A percentile compares a stretch with the other conserved stretches of the same genome.
Conservation (phyloP, 2,329 filamentous ascomycete genomes). For the Ophioceras dolichostomum region DNA sequence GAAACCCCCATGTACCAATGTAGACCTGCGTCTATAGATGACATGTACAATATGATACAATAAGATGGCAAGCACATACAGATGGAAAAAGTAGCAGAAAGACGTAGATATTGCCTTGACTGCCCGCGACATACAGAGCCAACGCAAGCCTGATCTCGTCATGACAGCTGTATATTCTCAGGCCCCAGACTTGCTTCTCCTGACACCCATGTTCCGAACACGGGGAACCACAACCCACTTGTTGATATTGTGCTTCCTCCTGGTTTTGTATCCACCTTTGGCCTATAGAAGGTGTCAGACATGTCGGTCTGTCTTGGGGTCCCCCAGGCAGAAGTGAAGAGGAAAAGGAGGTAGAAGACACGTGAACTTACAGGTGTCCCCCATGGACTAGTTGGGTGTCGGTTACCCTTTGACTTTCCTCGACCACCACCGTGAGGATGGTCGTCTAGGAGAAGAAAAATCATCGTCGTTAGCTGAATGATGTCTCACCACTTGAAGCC, state of each 20-base stretch:
- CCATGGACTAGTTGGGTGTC: constrained; percentile 92
- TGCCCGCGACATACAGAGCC: no score
- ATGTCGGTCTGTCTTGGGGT: no score
- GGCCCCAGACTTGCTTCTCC: constrained; percentile 44
- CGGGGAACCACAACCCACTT: constrained; percentile 79
- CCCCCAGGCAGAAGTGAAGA: no score
- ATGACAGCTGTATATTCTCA: no score
- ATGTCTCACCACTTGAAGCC: no score
- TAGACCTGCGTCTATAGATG: no score
- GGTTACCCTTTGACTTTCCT: constrained; percentile 98
- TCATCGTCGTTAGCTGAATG: background rate
- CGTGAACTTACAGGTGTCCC: constrained; percentile 65
- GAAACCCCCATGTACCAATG: no score
- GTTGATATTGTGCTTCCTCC: constrained; percentile 79
- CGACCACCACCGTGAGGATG: constrained; percentile 98
- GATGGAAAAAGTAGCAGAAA: no score
- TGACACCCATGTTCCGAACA: constrained; percentile 82
- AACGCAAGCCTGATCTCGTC: no score
- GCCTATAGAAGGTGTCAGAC: constrained; percentile 34
- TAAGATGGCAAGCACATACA: no score
- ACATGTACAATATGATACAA: no score
- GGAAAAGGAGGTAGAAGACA: background rate
- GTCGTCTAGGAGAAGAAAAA: constrained; percentile 51
- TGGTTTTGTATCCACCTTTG: constrained; percentile 86
- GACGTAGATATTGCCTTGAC: no score